phyloP scores from a whole-genome alignment of 2,329 filamentous ascomycete genomes.

The Nannizzia gypsea region DNA sequence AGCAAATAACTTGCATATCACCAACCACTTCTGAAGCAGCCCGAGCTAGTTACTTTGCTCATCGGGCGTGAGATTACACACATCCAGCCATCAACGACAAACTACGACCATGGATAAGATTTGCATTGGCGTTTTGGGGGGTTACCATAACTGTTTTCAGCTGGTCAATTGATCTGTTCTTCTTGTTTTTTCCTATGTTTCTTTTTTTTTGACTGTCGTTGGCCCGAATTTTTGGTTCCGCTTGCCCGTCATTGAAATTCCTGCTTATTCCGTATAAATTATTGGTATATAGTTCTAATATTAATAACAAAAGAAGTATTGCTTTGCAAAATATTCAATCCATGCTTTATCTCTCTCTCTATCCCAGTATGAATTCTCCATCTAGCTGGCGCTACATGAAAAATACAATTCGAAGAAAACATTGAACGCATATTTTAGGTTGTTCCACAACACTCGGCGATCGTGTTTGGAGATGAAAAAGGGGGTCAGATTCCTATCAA shows the following conservation, averaged over 20 bases:
- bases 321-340: no score
- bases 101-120: background rate
- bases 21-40: conserved; percentile 7
- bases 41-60: conserved; percentile 9
- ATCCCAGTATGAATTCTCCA: no score
- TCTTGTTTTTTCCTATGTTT: background rate
- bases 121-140: background rate
- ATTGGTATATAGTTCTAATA: background rate
- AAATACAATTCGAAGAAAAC: no score
- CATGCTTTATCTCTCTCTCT: no score
- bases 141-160: background rate
- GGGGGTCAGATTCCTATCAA: no score
- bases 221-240: background rate
- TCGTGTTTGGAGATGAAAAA: no score
- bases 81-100: background rate
- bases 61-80: background rate
- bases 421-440: no score
- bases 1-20: background rate
- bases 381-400: no score
- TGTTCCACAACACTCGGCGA: no score
- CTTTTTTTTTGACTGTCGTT: background rate
- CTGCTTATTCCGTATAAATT: no score
- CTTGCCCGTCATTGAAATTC: no score
- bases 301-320: background rate
- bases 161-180: background rate